Evolutionary conservation across 495 filamentous ascomycete genomes (phyloP), one percentile per base, ranked within the genome.

Genomic region (Aspergillus wentii): DNA sequence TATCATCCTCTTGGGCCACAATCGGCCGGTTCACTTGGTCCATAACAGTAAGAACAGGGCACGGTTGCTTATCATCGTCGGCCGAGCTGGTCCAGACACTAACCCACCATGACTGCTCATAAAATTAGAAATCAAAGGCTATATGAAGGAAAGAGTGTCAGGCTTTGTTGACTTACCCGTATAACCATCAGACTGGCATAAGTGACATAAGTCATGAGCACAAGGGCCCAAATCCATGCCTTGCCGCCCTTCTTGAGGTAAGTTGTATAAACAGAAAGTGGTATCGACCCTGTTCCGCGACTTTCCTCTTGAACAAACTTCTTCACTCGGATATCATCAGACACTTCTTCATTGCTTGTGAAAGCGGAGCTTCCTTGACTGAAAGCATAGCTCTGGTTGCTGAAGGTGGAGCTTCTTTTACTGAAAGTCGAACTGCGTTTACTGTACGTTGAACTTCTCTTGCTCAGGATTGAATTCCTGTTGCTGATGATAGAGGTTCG

Each of bases 271-370:
- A 87, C 68, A 10, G 54, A 56, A 17, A 62, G 60, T 35, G 76
- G 76, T 13, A 90, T 73, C 9, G 75, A 62, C 6, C 85, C 85
- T 16, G 67, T 68, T 39, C 86, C 81, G 41, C 76, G 64, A 10
- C 60, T 66, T 45, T 90, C 85, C 3, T 86, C 83, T 47, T 83
- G 76, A 18, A 80, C 73, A 41, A 90, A 88, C 46, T 78, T 74
- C 47, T 75, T 25, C 9, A 29, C 23, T 16, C 16, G 30, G 1
- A 33, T 15, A 13, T 41, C 44, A 17, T 41, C 40, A 3, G 30
- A 14, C 1, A 29, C 32, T 2, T 27, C 33, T 4, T 33, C 14
- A 13, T 29, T 29, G 3, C 6, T 11, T 11, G 22, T 11, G 5
- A 13, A 4, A n/a, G 4, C 14, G 4, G 5, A 4, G 26, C 26